phyloP scores from a whole-genome alignment of 1,139 yeast genomes.

The Taphrina confusa region DNA sequence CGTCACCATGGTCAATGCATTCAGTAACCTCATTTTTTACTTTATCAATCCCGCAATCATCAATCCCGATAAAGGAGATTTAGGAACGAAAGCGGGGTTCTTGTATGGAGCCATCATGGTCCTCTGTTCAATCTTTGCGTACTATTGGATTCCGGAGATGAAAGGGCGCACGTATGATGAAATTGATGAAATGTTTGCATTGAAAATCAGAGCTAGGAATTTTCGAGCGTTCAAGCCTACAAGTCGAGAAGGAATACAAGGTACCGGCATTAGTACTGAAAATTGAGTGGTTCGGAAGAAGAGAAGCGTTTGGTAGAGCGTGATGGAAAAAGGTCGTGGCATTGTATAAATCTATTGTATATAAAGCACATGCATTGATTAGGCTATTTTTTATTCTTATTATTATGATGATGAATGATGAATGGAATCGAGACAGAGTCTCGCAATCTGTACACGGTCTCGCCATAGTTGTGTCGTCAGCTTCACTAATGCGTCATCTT shows the following conservation, averaged over 20 bases:
- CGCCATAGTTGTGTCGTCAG: not conserved
- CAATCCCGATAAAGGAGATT: conserved; percentile 49
- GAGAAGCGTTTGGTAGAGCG: no score
- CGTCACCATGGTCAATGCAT: conserved; percentile 75
- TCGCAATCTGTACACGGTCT: conserved; percentile 2
- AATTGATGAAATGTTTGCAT: conserved; percentile 55
- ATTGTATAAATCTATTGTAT: no score
- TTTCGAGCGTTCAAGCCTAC: not conserved
- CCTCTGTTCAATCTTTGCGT: not conserved
- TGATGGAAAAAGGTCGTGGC: no score
- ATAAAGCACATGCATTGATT: no score
- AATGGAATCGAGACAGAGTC: not conserved
- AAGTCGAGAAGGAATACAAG: no score
- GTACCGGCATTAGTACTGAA: no score
- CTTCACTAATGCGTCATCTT: not conserved
- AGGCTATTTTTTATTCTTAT: no score
- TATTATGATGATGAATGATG: no score
- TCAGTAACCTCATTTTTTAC: conserved; percentile 71
- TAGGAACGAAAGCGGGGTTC: conserved; percentile 58
- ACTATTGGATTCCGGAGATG: conserved; percentile 73
- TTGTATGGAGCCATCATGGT: conserved; percentile 66
- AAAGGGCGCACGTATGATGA: conserved; percentile 86
- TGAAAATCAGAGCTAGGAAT: not conserved
- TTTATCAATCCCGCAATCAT: conserved; percentile 71
- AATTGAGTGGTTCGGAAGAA: no score